Conservation (phyloP, 2,329 filamentous ascomycete genomes). For the Diaporthe humulicola region DNA sequence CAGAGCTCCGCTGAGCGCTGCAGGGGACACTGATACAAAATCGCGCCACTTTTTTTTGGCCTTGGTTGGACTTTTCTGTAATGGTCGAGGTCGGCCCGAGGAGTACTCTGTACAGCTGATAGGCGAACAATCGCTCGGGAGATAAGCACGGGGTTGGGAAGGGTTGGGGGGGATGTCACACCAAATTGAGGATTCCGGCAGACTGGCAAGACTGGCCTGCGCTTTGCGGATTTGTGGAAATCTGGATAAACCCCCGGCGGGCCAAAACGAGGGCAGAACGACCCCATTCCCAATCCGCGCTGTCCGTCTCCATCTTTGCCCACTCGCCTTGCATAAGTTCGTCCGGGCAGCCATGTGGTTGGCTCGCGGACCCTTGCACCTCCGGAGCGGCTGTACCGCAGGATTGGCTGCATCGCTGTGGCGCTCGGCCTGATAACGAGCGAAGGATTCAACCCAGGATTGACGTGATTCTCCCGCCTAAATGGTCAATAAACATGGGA, state of each 20-base stretch:
- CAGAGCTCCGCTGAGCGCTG: not conserved
- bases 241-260: not conserved
- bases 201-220: constrained; percentile 6
- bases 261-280: not conserved
- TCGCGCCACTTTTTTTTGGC: constrained; percentile 15
- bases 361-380: constrained; percentile 15
- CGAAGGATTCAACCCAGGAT: constrained; percentile 33
- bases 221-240: constrained; percentile 26
- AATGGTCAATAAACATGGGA: constrained; percentile 26
- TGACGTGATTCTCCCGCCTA: constrained; percentile 32
- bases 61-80: no score
- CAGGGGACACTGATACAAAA: not conserved
- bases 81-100: not conserved
- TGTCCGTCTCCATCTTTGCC: constrained; percentile 21
- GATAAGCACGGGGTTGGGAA: constrained; percentile 27
- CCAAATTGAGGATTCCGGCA: constrained; percentile 28
- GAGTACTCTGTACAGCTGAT: constrained; percentile 3
- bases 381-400: constrained; percentile 18
- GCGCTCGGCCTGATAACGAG: constrained; percentile 31
- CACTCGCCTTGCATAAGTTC: constrained; percentile 25
- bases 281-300: constrained; percentile 14
- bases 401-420: constrained; percentile 31
- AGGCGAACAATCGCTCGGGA: constrained; percentile 14
- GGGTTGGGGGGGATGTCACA: constrained; percentile 22
- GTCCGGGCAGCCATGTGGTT: constrained; percentile 32